Evolutionary conservation across 2,329 filamentous ascomycete species (phyloP), one percentile per base, ranked within the genome.

Genomic region (Chrysosporium queenslandicum): DNA sequence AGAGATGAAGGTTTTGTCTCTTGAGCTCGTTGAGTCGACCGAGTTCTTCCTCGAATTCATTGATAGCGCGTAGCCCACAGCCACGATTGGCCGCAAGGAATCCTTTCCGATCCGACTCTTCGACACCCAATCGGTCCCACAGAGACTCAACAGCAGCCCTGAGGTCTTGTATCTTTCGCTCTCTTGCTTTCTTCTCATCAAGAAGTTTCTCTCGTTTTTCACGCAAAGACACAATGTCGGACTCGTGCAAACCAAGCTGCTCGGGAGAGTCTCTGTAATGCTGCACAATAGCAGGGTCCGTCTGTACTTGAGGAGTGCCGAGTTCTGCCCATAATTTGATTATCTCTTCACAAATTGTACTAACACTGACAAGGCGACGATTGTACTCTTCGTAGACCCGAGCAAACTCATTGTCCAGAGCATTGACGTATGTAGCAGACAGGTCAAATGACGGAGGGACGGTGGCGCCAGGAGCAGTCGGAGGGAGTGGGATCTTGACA

Each of bases 321-420:
- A 98, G 80, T 68, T 98, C 92, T 0, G 87, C 91, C 90, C 92
- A 98, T 0, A 98, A 78, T 60, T 88, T 86, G 61, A 98, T 92
- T 55, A 95, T 91, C 56, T 92, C 82, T 62, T 95, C 86, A 37
- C 82, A 83, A 2, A 87, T 70, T 18, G 81, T 71, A 67, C 87
- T 82, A 12, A 97, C 89, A 0, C 80, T 81, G 27, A 79, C 78
- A 41, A 95, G 77, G 45, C 92, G 86, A 59, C 83, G 85, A 40
- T 84, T 88, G 70, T 97, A 98, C 72, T 98, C 94, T 63, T 97
- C 89, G 69, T 97, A 97, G 18, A 98, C 87, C 55, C 89, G 82
- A 9, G 87, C 88, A 65, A 97, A 98, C 69, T 98, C 92, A 50
- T 79, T 77, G 66, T 98, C 91, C 18, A 98, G 79, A 53, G 84